Evolutionary conservation across 139 green algal species (phyloP), one percentile per base, ranked within the genome.

Genomic region (Coccomyxa sp.): DNA sequence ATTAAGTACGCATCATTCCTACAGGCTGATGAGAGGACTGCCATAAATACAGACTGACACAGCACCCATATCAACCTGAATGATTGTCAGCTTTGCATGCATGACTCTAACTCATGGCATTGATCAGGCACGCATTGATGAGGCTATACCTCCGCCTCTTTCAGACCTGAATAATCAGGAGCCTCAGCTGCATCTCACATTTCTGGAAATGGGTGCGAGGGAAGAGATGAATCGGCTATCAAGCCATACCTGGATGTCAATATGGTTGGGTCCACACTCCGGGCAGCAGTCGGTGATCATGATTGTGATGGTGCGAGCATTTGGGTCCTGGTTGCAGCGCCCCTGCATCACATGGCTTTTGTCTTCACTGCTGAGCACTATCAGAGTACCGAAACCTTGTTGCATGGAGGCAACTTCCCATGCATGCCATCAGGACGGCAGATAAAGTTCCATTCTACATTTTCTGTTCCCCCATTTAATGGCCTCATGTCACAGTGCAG

Each of bases 211-310:
- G 63, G 21, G 3, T 71, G 18, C 18, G n/a, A n/a, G n/a, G n/a
- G n/a, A n/a, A 28, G 63, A 11, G 1, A 51, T 21, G 63, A 9
- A 4, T 28, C 1, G 18, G 63, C 18, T 71, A 11, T 1, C 18
- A 25, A 71, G 60, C 18, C 63, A 1, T 11, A 25, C 79, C 78
- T 92, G 89, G 0, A 90, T 76, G 79, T 92, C 89, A 23, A 92
- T 81, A 57, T 92, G 89, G 81, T 91, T 57, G 21, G 85, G 59
- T 13, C 71, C 87, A 80, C 89, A 92, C 71, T 90, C 81, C 28
- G 89, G 89, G 68, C 89, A 92, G 11, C 45, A 59, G 77, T 92
- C 89, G 38, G 81, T 85, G 82, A 91, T 89, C 83, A 88, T 88
- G 21, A 86, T 82, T 0, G 86, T 79, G 0, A 88, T 28, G 9